Evolutionary conservation across 441 rosid genomes (phyloP).

Genomic region (Capsella rubella): DNA sequence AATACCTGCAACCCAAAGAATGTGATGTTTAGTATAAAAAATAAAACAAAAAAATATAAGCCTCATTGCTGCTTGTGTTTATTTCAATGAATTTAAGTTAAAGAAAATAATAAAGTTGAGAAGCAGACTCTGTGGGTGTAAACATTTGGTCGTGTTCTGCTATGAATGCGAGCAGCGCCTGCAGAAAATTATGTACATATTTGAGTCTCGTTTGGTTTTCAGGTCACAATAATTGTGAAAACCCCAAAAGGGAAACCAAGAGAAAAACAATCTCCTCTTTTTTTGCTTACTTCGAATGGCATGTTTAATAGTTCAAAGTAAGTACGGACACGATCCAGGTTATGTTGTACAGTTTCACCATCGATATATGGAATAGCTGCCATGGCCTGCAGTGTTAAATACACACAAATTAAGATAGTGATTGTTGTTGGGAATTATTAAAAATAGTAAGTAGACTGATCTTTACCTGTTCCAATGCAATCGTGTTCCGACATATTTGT

Average conservation of each 20-base stretch:
- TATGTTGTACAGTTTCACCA: conserved; percentile 74
- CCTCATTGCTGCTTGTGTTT: conserved; percentile 6
- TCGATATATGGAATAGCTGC: conserved; percentile 91
- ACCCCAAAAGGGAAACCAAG: conserved; percentile 2
- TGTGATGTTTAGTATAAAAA: not conserved
- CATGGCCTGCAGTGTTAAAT: conserved; percentile 65
- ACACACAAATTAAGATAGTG: conserved; percentile 24
- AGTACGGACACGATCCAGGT: conserved; percentile 86
- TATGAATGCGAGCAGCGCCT: conserved; percentile 94
- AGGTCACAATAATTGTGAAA: conserved; percentile 10
- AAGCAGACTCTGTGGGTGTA: conserved; percentile 76
- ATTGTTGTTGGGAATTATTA: not conserved
- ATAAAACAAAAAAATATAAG: not conserved
- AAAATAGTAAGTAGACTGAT: not conserved
- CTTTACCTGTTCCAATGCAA: conserved; percentile 94
- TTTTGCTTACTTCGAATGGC: conserved; percentile 82
- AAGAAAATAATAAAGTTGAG: conserved; percentile 46
- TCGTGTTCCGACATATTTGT: conserved; percentile 94
- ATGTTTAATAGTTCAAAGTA: conserved; percentile 92
- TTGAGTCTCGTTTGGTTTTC: conserved; percentile 3
- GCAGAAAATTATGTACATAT: conserved; percentile 36
- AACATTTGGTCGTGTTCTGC: conserved; percentile 75
- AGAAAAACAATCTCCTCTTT: not conserved
- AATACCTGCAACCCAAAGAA: conserved; percentile 55
- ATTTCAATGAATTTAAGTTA: not conserved